A percentile compares a stretch with the other conserved stretches of the same genome.
These are phyloP conservation scores for Ceratocystiopsis minuta DNA, from an alignment of 2,329 filamentous ascomycete species.

Conservation along the genomic window DNA sequence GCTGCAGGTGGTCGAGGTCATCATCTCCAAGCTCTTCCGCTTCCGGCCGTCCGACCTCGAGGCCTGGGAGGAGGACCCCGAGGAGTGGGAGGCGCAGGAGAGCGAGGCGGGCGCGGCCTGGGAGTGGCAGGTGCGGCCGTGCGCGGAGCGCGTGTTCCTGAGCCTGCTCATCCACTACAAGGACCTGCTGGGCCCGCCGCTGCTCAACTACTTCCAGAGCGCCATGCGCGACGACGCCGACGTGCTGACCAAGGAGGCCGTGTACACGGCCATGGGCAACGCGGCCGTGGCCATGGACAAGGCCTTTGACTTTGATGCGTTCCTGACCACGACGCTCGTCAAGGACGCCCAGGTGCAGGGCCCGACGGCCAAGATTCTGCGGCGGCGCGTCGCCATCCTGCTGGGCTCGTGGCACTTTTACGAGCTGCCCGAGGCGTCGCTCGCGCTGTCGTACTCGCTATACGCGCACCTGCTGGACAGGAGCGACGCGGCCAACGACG, in stretches of 20 bases:
- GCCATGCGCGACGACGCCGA: constrained; percentile 49
- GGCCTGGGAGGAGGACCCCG: constrained; percentile 84
- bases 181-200: constrained; percentile 55
- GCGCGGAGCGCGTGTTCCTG: constrained; percentile 83
- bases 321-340: constrained; percentile 58
- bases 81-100: constrained; percentile 88
- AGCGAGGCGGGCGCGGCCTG: constrained; percentile 70
- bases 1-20: constrained; percentile 61
- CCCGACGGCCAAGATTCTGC: constrained; percentile 57
- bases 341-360: constrained; percentile 53
- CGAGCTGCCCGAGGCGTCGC: constrained; percentile 48
- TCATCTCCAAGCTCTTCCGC: constrained; percentile 76
- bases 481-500: constrained; percentile 63
- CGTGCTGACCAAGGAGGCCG: constrained; percentile 75
- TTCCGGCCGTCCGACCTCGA: constrained; percentile 73
- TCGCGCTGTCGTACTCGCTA: constrained; percentile 67
- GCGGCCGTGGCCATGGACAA: constrained; percentile 59
- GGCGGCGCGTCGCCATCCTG: constrained; percentile 74
- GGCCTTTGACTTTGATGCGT: constrained; percentile 65
- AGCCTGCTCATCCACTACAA: constrained; percentile 85
- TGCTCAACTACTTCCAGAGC: constrained; percentile 67
- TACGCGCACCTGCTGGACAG: constrained; percentile 71
- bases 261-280: constrained; percentile 84
- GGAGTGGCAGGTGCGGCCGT: constrained; percentile 84
- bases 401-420: constrained; percentile 80